Evolutionary conservation across 352 stramenopile genomes (phyloP).

Genomic region (Phytophthora uliginosa): DNA sequence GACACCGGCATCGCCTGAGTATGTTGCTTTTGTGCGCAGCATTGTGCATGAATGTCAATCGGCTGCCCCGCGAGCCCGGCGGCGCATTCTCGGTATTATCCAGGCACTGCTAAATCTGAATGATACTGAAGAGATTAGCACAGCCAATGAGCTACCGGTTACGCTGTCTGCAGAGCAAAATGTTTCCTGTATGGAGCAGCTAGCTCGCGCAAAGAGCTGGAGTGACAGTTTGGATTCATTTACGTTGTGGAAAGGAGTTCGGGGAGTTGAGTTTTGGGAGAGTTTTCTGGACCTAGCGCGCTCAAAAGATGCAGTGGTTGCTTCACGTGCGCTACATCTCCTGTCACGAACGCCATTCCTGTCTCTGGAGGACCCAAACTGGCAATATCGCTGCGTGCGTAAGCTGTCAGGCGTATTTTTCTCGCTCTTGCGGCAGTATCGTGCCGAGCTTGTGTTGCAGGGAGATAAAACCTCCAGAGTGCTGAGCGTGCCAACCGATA

Average conservation of each 20-base stretch:
- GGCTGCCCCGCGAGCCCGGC: constrained; percentile 34
- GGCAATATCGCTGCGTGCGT: constrained; percentile 79
- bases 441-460: constrained; percentile 46
- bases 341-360: constrained; percentile 65
- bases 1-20: constrained; percentile 51
- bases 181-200: constrained; percentile 38
- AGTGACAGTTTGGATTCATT: constrained; percentile 50
- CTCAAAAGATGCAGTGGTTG: constrained; percentile 47
- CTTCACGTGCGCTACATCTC: constrained; percentile 60
- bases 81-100: constrained; percentile 52
- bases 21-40: constrained; percentile 55
- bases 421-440: constrained; percentile 61
- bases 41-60: constrained; percentile 47
- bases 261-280: constrained; percentile 70
- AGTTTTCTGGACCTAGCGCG: constrained; percentile 66
- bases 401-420: constrained; percentile 73
- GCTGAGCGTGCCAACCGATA: constrained; percentile 8
- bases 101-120: constrained; percentile 50
- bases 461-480: constrained; percentile 19
- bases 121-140: constrained; percentile 19
- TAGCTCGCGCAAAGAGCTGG: constrained; percentile 44
- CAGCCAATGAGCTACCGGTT: constrained; percentile 26
- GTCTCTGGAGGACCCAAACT: constrained; percentile 75
- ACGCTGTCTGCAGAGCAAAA: constrained; percentile 20
- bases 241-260: constrained; percentile 54